Evolutionary conservation across 2,329 filamentous ascomycete species (phyloP), one percentile per base, ranked within the genome.

Genomic region (Pseudocercospora musae): DNA sequence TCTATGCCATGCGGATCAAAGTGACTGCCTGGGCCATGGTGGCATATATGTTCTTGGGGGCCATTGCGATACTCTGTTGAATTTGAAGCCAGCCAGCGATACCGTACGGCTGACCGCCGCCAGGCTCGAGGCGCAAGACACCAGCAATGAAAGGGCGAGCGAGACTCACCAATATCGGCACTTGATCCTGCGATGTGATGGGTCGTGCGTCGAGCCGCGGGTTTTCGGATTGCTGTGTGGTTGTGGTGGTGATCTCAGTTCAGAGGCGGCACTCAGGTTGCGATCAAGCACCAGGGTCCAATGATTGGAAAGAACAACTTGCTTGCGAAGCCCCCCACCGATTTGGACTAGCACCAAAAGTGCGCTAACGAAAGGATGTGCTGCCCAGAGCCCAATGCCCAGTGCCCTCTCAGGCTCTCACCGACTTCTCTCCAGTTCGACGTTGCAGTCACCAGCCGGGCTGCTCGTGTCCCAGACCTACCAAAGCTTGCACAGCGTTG

Each of bases 11-110:
- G 54, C 55, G 25, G 50, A 23, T 40, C 59, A 66, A 67, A 65
- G 59, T 48, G 63, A 60, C 62, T 67, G 65, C 65, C 65, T 67
- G 59, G 65, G 52, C 46, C n/a, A 42, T 54, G 48, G 49, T 49
- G 60, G 60, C 56, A 65, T 59, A 65, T 55, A 59, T 67, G 65
- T 63, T 63, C 63, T 63, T 57, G 60, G 44, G 54, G 27, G 55
- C 31, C 40, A 31, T 61, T 29, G 62, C 57, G 62, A 40, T 18
- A 40, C 18, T 40, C 37, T 40, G 37, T 40, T 40, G 37, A 40
- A 40, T 40, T 44, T 54, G 60, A 61, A 62, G 55, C 52, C 53
- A 29, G 58, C 31, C 46, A 54, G 52, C 57, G 62, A 55, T 57
- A 59, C 11, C 53, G 40, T 44, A 57, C 37, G 42, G 54, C 54